phyloP scores from a whole-genome alignment of 441 rosid genomes.

The Brassica balearica region DNA sequence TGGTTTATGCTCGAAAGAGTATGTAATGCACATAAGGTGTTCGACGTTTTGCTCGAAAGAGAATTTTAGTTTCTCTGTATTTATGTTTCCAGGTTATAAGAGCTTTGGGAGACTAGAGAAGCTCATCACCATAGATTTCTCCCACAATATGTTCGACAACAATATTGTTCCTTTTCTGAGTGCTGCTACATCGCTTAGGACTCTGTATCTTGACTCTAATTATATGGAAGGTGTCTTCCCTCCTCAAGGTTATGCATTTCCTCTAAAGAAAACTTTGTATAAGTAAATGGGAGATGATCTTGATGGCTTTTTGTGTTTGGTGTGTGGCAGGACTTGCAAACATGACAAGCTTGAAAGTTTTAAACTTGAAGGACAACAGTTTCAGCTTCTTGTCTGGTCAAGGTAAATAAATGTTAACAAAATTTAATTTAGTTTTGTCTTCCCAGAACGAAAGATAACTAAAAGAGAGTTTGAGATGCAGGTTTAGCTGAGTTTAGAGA shows the following conservation, averaged over 20 bases:
- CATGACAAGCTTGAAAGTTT: constrained; percentile 24
- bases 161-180: constrained; percentile 24
- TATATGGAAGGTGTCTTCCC: constrained; percentile 37
- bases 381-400: constrained; percentile 30
- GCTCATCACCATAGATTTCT: constrained; percentile 14
- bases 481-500: constrained; percentile 11
- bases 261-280: neutral
- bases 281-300: neutral
- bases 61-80: neutral
- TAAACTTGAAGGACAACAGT: constrained; percentile 19
- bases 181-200: constrained; percentile 25
- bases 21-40: constrained; percentile 30
- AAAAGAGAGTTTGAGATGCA: constrained; percentile 1
- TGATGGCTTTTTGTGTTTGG: constrained; percentile 8
- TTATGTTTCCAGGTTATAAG: constrained; percentile 27
- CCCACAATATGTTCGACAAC: constrained; percentile 21
- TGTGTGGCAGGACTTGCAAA: constrained; percentile 16
- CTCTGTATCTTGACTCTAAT: constrained; percentile 16
- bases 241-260: constrained; percentile 8
- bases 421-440: neutral
- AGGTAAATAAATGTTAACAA: constrained; percentile 16
- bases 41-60: constrained; percentile 28
- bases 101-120: constrained; percentile 16
- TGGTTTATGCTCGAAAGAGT: neutral
- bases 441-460: neutral